Evolutionary conservation across 208 protist genomes (phyloP), one percentile per base, ranked within the genome.

Genomic region (Herpetomonas tarakana): DNA sequence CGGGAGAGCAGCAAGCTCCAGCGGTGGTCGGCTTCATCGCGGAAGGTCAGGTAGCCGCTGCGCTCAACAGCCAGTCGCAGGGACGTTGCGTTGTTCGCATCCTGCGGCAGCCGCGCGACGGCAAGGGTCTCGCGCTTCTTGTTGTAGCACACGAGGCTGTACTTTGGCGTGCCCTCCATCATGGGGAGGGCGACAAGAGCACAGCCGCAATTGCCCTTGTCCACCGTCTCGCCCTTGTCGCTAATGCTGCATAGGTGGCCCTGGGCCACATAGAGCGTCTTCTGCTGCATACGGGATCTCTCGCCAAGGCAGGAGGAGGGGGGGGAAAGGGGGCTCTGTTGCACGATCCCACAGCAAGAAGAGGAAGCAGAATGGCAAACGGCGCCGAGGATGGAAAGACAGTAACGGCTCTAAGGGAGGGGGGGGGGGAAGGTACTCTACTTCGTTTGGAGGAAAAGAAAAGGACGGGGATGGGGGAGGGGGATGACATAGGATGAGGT

Each of bases 91-190:
- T 78, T 88, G 38, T 44, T 46, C 11, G 28, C 67, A 41, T 80
- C 78, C 19, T 62, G 54, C 24, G 63, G 49, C 7, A 92, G 58
- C 26, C 74, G 51, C 4, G 71, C 83, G 11, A 86, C 75, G 45
- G 83, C 91, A 19, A 89, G 68, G 19, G 81, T 89, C 38, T 82
- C 62, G 24, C 81, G 82, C 30, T 75, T 51, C 2, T 68, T 79
- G 55, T 81, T 86, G 71, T 94, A 94, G 76, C 84, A 94, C 6
- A 94, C 88, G 35, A 92, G 50, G 29, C 69, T 89, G 67, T 92
- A 94, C 58, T 80, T 85, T 21, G 82, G 75, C 14, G 74, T 74
- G 16, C 69, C 35, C 6, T 41, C 14, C 14, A 14, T 64, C 14
- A 61, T 46, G 2, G 81, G 74, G 0, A 85, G 59, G 29, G 58